phyloP scores from a whole-genome alignment of 257 asterid genomes.

The Cordia subcordata region DNA sequence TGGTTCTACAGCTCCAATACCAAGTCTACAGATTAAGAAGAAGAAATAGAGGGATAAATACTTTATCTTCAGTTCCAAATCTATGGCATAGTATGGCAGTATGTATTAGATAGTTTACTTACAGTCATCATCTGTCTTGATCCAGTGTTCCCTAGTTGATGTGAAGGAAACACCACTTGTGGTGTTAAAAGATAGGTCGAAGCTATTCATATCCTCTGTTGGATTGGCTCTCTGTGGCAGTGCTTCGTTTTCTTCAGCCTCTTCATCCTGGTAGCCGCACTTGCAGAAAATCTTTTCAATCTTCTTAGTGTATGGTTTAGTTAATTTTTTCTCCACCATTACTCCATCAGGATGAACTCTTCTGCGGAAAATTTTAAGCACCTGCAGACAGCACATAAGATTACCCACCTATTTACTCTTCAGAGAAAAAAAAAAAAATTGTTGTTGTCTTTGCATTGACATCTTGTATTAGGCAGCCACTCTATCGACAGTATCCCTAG shows the following conservation, averaged over 20 bases:
- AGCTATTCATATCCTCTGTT: constrained; percentile 8
- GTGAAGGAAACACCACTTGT: neutral
- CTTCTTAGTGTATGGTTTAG: neutral
- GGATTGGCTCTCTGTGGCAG: neutral
- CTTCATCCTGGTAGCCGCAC: neutral
- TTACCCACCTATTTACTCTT: neutral
- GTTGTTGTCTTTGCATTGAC: no score
- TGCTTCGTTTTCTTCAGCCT: constrained; percentile 1
- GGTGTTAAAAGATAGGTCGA: constrained; percentile 3
- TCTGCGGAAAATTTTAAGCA: constrained; percentile 19
- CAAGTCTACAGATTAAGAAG: constrained; percentile 24
- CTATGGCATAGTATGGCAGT: neutral
- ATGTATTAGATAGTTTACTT: constrained; percentile 16
- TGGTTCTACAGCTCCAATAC: constrained; percentile 34
- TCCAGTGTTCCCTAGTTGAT: constrained; percentile 35
- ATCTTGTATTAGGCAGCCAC: no score
- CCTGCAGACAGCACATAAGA: constrained; percentile 17
- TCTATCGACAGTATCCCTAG: no score
- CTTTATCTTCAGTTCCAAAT: neutral
- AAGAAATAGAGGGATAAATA: neutral
- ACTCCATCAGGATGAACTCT: constrained; percentile 26
- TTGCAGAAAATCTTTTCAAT: constrained; percentile 3
- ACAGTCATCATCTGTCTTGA: constrained; percentile 37
- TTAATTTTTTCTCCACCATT: constrained; percentile 8
- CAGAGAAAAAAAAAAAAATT: no score